Evolutionary conservation across 441 rosid species (phyloP), one percentile per base, ranked within the genome.

Genomic region (Biscutella auriculata): DNA sequence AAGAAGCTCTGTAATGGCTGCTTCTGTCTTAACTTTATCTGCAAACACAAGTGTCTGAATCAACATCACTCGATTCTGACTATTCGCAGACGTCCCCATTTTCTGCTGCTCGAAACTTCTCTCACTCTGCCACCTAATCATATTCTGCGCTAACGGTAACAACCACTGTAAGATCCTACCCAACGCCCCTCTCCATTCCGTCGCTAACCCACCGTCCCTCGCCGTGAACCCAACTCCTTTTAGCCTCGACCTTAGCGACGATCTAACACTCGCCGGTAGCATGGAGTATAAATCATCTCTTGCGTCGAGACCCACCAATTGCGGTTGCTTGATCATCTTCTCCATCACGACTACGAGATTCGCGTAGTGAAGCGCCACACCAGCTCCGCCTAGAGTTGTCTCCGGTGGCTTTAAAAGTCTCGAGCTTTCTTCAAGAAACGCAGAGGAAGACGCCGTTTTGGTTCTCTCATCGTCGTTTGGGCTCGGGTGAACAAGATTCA

Each of bases 61-160:
- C 25, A 93, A 76, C 65, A 89, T 79, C 69, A 83, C 90, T 49
- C 78, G 76, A 45, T 14, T 44, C 50, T 62, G 73, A 57, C 55
- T 51, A 4, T 49, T 61, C 56, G 61, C 79, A 4, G 77, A 54
- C 16, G 63, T 69, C 58, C 75, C 30, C 65, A 73, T 76, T 45
- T 80, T 85, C 68, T 75, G 94, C 72, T 79, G 97, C 76, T 83
- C 97, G 27, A 85, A 84, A 79, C 92, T 92, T 72, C 98, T 81
- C 60, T 87, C 98, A 17, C 82, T 84, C 57, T 93, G 97, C 97
- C 98, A 93, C 72, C 78, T 87, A 10, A 93, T 89, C 98, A 83
- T 93, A 43, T 89, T 87, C 58, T 93, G 97, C 1, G 95, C 98
- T 57, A 93, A 47, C 2, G 96, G 98, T 6, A 95, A 78, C 60